Conservation (phyloP, 169 alveolate species). For the Haemoproteus tartakovskyi region DNA sequence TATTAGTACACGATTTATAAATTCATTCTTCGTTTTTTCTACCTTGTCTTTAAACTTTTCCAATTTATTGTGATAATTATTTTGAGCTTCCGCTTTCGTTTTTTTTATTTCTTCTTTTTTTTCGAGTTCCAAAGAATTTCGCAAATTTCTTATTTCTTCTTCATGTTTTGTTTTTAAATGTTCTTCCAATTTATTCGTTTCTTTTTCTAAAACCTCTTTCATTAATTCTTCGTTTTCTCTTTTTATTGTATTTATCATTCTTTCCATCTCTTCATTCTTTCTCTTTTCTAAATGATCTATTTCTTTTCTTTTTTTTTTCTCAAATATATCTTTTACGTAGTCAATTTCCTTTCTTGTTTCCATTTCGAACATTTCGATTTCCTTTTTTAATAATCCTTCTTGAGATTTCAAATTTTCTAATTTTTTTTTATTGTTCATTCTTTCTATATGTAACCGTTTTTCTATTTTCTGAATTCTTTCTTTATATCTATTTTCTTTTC, state of each 20-base stretch:
- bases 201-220: background rate
- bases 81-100: constrained; percentile 14
- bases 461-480: constrained; percentile 11
- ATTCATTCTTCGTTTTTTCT: constrained; percentile 53
- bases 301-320: constrained; percentile 3
- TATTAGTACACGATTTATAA: constrained; percentile 39
- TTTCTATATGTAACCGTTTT: constrained; percentile 5
- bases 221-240: constrained; percentile 8
- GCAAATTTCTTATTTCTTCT: constrained; percentile 1
- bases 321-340: constrained; percentile 3
- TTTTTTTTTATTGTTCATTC: constrained; percentile 11
- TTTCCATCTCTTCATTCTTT: too few relatives aligned
- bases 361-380: constrained; percentile 20
- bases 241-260: background rate
- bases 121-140: background rate
- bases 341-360: constrained; percentile 8
- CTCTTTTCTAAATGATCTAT: constrained; percentile 7
- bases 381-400: constrained; percentile 16
- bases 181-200: constrained; percentile 3
- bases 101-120: constrained; percentile 11
- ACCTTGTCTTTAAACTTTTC: constrained; percentile 58
- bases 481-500: constrained; percentile 45
- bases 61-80: constrained; percentile 11
- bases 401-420: constrained; percentile 4
- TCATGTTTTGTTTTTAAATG: background rate